A percentile compares a stretch with the other conserved stretches of the same genome.
These are phyloP conservation scores for Rhizopus sp. DNA, from an alignment of 371 early-diverging fungal species.

Conservation along the genomic window DNA sequence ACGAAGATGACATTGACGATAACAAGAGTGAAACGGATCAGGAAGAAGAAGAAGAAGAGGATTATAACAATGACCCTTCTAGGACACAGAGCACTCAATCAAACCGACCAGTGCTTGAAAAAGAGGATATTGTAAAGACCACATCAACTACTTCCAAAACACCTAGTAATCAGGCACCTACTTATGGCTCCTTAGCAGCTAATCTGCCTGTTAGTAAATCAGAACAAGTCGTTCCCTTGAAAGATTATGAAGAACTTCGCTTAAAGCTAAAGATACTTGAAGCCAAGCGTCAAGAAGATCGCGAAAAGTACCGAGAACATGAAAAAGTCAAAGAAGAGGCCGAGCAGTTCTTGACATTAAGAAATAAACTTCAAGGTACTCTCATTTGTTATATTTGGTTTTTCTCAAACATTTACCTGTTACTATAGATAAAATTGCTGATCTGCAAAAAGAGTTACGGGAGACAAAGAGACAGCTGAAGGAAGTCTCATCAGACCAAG, in stretches of 20 bases:
- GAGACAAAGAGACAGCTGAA: slow-evolving; percentile 63
- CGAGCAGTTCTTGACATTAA: slow-evolving; percentile 66
- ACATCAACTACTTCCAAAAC: slow-evolving; percentile 16
- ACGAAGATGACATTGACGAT: not conserved
- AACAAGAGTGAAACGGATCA: slow-evolving; percentile 10
- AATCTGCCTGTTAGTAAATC: slow-evolving; percentile 45
- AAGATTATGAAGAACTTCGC: slow-evolving; percentile 82
- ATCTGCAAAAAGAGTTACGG: slow-evolving; percentile 74
- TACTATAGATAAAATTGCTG: slow-evolving; percentile 57
- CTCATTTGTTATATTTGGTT: too few species aligned
- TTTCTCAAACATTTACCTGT: not conserved
- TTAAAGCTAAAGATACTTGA: slow-evolving; percentile 80
- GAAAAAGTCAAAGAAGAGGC: slow-evolving; percentile 77
- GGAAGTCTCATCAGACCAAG: slow-evolving; percentile 62
- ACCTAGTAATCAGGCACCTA: slow-evolving; percentile 14
- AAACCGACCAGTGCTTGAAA: not conserved
- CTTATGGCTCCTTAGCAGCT: slow-evolving; percentile 39
- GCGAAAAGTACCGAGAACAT: slow-evolving; percentile 70
- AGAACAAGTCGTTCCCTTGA: slow-evolving; percentile 56
- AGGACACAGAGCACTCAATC: slow-evolving; percentile 9
- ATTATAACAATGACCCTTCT: slow-evolving; percentile 16
- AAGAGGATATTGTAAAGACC: slow-evolving; percentile 8
- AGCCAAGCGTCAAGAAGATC: slow-evolving; percentile 80
- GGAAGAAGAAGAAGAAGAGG: slow-evolving; percentile 19
- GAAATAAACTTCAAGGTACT: slow-evolving; percentile 68